These are phyloP conservation scores for Suillus variegatus DNA, from an alignment of 768 basidiomycete species.

Conservation along the genomic window DNA sequence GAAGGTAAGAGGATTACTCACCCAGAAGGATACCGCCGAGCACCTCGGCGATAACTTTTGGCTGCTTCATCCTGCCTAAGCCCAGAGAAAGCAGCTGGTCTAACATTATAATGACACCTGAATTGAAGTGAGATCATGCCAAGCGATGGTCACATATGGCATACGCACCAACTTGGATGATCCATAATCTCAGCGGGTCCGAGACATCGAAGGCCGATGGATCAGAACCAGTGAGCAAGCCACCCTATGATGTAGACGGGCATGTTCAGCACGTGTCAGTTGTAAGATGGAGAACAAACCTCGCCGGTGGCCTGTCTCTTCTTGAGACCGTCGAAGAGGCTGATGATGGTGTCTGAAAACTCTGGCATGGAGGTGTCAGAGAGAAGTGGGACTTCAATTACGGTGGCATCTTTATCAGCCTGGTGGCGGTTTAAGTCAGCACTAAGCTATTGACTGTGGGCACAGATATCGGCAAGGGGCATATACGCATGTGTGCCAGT, in stretches of 20 bases:
- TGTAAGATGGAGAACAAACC: constrained; percentile 17
- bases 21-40: constrained; percentile 89
- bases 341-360: constrained; percentile 47
- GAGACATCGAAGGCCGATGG: constrained; percentile 58
- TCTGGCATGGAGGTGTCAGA: constrained; percentile 33
- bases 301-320: constrained; percentile 30
- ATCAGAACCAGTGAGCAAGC: constrained; percentile 76
- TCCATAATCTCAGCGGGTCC: constrained; percentile 78
- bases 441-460: not conserved
- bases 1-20: constrained; percentile 31
- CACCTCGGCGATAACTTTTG: constrained; percentile 92
- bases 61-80: constrained; percentile 75
- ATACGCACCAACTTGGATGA: constrained; percentile 68
- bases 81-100: constrained; percentile 69
- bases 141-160: not conserved
- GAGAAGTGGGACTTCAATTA: constrained; percentile 23
- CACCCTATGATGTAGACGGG: constrained; percentile 49
- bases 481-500: no score
- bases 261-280: not conserved
- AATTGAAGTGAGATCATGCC: constrained; percentile 8
- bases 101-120: constrained; percentile 80
- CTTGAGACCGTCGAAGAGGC: constrained; percentile 13
- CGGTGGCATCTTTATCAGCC: not conserved
- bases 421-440: not conserved
- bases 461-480: no score